Conservation (phyloP, 805 yeast species). For the Lachancea quebecensis region DNA sequence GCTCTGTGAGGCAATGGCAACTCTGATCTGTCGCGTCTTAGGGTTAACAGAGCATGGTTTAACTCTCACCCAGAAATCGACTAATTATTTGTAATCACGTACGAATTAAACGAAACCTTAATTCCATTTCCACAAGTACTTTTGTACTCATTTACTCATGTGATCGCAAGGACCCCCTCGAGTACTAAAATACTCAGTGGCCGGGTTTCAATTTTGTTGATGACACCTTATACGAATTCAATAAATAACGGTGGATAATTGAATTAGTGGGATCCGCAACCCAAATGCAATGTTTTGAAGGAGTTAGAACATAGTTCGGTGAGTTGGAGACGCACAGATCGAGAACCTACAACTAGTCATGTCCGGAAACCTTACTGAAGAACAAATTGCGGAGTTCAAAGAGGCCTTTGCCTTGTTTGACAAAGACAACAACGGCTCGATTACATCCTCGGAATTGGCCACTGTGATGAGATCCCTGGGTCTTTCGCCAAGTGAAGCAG, state of each 20-base stretch:
- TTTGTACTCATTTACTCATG: not conserved
- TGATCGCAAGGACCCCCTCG: not conserved
- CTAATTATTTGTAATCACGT: too few species aligned
- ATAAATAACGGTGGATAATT: not conserved
- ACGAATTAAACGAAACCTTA: too few species aligned
- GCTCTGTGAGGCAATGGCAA: too few species aligned
- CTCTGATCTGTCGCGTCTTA: too few species aligned
- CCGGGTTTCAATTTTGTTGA: not conserved
- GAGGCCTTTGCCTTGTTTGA: constrained; percentile 97
- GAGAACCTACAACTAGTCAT: constrained; percentile 6
- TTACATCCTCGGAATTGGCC: constrained; percentile 91
- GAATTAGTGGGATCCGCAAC: too few species aligned
- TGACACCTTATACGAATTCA: not conserved
- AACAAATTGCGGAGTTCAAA: constrained; percentile 93
- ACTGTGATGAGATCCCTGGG: constrained; percentile 99
- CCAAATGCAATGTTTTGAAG: too few species aligned
- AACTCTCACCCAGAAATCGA: too few species aligned
- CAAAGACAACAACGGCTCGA: constrained; percentile 94
- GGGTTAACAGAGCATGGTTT: too few species aligned
- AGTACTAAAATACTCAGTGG: not conserved
- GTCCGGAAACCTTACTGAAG: constrained; percentile 71
- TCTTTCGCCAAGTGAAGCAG: constrained; percentile 93
- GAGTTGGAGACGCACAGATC: too few species aligned
- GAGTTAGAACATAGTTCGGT: too few species aligned
- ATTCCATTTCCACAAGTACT: not conserved